Conservation (phyloP, 2,329 filamentous ascomycete species). For the Orbilia javanica region DNA sequence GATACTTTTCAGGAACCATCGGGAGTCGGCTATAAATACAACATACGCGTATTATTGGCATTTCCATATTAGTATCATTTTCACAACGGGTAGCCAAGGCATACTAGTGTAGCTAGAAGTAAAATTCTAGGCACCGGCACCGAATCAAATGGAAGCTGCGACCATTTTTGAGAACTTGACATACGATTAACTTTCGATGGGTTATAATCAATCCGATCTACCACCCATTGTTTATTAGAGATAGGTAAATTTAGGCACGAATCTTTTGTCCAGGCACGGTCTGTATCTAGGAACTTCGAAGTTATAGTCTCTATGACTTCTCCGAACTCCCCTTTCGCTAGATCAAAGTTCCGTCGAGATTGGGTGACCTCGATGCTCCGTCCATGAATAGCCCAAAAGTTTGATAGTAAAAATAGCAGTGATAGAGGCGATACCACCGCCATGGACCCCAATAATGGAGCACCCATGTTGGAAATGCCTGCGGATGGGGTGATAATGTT, state of each 20-base stretch:
- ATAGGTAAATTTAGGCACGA: constrained; percentile 27
- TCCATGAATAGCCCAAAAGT: not conserved
- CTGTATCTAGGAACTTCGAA: constrained; percentile 18
- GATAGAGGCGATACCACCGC: no score
- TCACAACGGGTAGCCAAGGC: no score
- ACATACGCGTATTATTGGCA: not conserved
- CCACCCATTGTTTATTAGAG: constrained; percentile 5
- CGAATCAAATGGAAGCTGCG: not conserved
- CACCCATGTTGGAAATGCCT: not conserved
- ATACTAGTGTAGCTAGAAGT: no score
- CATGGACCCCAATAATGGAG: not conserved
- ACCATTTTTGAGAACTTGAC: not conserved
- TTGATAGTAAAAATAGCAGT: not conserved
- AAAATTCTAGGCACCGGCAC: not conserved
- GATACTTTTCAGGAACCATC: constrained; percentile 28
- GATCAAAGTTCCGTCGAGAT: constrained; percentile 1
- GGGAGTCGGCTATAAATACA: constrained; percentile 10
- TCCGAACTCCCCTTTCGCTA: not conserved
- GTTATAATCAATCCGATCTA: constrained; percentile 31
- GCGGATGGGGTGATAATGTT: not conserved
- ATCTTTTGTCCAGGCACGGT: constrained; percentile 11
- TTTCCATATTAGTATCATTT: not conserved
- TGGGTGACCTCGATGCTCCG: constrained; percentile 21
- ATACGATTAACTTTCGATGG: constrained; percentile 32
- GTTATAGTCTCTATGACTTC: not conserved